Evolutionary conservation across 2,329 filamentous ascomycete species (phyloP), one percentile per base, ranked within the genome.

Genomic region (Uncinocarpus reesii): DNA sequence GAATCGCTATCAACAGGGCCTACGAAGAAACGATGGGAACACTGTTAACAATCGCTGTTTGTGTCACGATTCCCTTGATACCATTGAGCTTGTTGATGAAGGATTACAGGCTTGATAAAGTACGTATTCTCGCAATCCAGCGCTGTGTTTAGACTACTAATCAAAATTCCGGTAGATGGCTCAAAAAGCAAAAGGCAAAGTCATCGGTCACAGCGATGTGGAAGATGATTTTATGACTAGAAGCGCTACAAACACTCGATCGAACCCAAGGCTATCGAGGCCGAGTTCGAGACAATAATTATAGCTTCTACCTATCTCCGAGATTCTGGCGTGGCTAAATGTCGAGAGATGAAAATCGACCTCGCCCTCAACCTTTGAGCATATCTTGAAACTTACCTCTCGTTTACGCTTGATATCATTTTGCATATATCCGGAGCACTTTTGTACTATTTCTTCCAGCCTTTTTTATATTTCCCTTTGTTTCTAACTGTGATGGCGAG

Each of bases 11-110:
- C 58, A 77, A 79, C 50, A 70, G 69, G 28, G 75, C 79, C 1
- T 84, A 84, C 53, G 75, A 80, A 58, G 78, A 82, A 62, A 80
- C 78, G 2, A 81, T 81, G 76, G 72, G 72, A 23, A 74, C 71
- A 51, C 66, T 81, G 15, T 62, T 81, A 37, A 72, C 71, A 8
- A 66, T 78, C 42, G 76, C 77, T 2, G 62, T 78, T 7, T 66
- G 73, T 47, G 71, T 75, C 28, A 68, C 74, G 10, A 64, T 78
- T 15, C 80, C 79, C 1, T 67, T 82, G 18, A 64, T 83, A 32
- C 68, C 76, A 4, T 60, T 81, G 47, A 74, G 71, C 51, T 63
- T 79, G 48, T 50, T 72, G n/a, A 74, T 80, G 72, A 68, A 68
- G 58, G 74, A 83, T 58, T 77, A 78, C 57, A 71, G 70, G 51